Evolutionary conservation across 768 basidiomycete species (phyloP).

Genomic region (Dacryopinax spathularia): DNA sequence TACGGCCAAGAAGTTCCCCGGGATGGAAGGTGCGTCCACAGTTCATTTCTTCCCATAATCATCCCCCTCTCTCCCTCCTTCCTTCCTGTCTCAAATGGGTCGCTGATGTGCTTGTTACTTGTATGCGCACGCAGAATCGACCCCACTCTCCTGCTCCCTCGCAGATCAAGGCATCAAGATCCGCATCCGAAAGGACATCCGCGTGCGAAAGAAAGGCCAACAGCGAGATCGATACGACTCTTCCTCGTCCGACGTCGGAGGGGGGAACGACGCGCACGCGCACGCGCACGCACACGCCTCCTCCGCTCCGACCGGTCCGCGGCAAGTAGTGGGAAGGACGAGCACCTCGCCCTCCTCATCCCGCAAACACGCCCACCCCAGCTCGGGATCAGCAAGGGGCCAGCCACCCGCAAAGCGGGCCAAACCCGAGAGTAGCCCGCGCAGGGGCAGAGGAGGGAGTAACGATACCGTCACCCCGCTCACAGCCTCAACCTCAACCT

Average conservation of each 20-base stretch:
- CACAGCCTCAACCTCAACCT: not conserved
- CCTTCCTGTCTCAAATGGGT: not conserved
- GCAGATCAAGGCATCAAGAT: conserved; percentile 97
- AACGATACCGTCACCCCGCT: not conserved
- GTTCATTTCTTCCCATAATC: conserved; percentile 5
- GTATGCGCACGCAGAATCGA: conserved; percentile 46
- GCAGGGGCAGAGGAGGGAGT: not conserved
- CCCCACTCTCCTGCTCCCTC: conserved; percentile 71
- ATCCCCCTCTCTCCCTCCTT: conserved; percentile 10
- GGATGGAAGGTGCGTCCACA: conserved; percentile 68
- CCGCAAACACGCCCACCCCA: not conserved
- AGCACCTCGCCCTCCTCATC: too few relatives aligned
- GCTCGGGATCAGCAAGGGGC: not conserved
- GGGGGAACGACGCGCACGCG: not conserved
- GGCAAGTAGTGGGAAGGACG: too few relatives aligned
- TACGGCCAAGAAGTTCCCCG: conserved; percentile 91
- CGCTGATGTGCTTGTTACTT: conserved; percentile 7
- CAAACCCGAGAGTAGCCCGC: not conserved
- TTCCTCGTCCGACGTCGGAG: not conserved
- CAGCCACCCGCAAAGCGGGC: not conserved
- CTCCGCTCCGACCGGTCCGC: too few relatives aligned
- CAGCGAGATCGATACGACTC: not conserved
- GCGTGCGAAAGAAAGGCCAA: conserved; percentile 44
- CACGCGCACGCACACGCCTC: not conserved
- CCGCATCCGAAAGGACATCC: conserved; percentile 81